A percentile compares a stretch with the other conserved stretches of the same genome.
Evolutionary conservation across 257 asterid species (phyloP).

Genomic region (Gynochthodes officinalis): DNA sequence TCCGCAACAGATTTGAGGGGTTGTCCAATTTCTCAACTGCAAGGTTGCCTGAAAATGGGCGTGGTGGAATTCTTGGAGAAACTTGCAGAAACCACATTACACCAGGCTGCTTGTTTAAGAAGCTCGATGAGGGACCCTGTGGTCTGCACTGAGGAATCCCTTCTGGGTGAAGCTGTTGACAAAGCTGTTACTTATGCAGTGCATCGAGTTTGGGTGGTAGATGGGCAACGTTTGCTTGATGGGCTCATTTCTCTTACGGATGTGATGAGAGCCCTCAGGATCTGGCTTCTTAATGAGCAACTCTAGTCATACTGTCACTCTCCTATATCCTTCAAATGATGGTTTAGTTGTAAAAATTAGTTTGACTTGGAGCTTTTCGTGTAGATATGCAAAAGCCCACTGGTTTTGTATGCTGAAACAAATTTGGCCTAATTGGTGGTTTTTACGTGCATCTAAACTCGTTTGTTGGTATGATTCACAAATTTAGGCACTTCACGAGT

Average conservation of each 20-base stretch:
- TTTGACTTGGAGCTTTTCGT: constrained; percentile 6
- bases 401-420: background rate
- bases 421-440: background rate
- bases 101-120: constrained; percentile 48
- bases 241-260: constrained; percentile 77
- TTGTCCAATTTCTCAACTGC: constrained; percentile 52
- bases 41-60: constrained; percentile 38
- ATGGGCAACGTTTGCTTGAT: constrained; percentile 43
- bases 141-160: constrained; percentile 46
- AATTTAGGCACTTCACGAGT: too few relatives aligned
- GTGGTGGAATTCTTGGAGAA: constrained; percentile 54
- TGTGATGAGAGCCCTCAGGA: constrained; percentile 45
- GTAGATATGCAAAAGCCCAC: background rate
- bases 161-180: constrained; percentile 64
- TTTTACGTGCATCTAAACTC: too few relatives aligned
- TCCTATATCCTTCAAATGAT: background rate
- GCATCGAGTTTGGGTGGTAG: constrained; percentile 80
- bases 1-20: constrained; percentile 73
- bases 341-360: background rate
- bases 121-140: constrained; percentile 46
- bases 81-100: constrained; percentile 38
- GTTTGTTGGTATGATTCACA: too few relatives aligned
- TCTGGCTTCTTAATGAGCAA: constrained; percentile 48
- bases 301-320: background rate
- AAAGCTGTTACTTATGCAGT: constrained; percentile 53